Conservation (phyloP, 305 asterid genomes). For the Nicotiana rustica region DNA sequence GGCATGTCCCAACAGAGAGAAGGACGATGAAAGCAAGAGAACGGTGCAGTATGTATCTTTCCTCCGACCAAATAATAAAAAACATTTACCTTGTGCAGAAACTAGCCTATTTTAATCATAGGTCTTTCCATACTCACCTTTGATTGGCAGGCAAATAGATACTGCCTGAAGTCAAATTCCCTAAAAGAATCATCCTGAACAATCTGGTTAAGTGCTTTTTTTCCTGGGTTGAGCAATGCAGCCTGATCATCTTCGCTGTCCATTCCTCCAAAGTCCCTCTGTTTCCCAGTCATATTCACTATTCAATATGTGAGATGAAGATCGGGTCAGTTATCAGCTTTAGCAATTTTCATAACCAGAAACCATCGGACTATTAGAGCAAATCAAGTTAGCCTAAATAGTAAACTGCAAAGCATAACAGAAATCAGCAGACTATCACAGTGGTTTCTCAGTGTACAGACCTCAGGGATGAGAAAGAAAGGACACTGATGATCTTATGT, state of each 20-base stretch:
- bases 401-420: conserved; percentile 2
- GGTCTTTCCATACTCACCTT: conserved; percentile 66
- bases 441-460: background rate
- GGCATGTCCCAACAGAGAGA: conserved; percentile 17
- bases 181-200: conserved; percentile 93
- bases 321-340: conserved; percentile 36
- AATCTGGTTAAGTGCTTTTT: conserved; percentile 77
- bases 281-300: conserved; percentile 80
- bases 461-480: background rate
- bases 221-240: conserved; percentile 78
- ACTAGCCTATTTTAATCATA: conserved; percentile 42
- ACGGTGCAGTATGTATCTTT: conserved; percentile 2
- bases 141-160: conserved; percentile 97
- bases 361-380: conserved; percentile 18
- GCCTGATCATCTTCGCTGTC: conserved; percentile 94
- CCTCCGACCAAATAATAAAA: conserved; percentile 27
- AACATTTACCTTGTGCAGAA: conserved; percentile 36
- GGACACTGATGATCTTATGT: background rate
- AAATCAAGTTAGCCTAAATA: conserved; percentile 25
- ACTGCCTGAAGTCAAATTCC: conserved; percentile 98
- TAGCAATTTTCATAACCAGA: conserved; percentile 28
- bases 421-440: background rate
- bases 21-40: conserved; percentile 2
- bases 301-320: conserved; percentile 43
- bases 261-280: conserved; percentile 91